phyloP scores from a whole-genome alignment of 768 basidiomycete species.

The Boletus rex-veris region DNA sequence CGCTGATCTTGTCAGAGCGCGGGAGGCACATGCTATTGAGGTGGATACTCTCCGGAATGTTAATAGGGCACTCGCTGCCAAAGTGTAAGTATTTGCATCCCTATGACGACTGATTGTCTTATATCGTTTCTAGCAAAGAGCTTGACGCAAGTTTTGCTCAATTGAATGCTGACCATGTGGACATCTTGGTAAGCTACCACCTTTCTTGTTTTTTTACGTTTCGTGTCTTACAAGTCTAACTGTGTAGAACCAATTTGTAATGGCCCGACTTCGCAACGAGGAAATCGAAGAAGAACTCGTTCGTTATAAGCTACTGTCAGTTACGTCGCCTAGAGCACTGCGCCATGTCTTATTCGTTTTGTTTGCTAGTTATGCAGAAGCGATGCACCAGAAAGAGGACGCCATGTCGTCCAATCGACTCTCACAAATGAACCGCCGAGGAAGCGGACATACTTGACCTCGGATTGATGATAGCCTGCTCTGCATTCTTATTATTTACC shows the following conservation, averaged over 20 bases:
- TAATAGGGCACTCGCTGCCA: slow-evolving; percentile 70
- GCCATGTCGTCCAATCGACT: slow-evolving; percentile 64
- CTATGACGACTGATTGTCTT: not conserved
- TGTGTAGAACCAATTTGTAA: slow-evolving; percentile 85
- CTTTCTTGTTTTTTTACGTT: not conserved
- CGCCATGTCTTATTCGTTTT: not conserved
- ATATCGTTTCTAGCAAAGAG: slow-evolving; percentile 53
- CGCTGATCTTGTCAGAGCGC: slow-evolving; percentile 70
- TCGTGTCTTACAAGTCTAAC: slow-evolving; percentile 25
- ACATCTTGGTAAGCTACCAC: slow-evolving; percentile 51
- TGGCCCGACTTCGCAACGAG: slow-evolving; percentile 82
- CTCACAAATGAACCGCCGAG: slow-evolving; percentile 26
- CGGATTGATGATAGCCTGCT: not conserved
- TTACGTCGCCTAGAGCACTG: not conserved
- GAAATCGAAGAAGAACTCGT: slow-evolving; percentile 94
- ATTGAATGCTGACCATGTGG: slow-evolving; percentile 79
- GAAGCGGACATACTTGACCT: slow-evolving; percentile 17
- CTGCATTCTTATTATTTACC: not conserved
- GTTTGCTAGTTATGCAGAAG: slow-evolving; percentile 55
- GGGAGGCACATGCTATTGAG: slow-evolving; percentile 80
- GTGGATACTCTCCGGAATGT: slow-evolving; percentile 78
- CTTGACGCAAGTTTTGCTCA: slow-evolving; percentile 78
- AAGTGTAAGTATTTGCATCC: slow-evolving; percentile 60
- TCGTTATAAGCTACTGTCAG: slow-evolving; percentile 83
- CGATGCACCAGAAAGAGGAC: slow-evolving; percentile 74